Base-by-base conservation (phyloP, 2,329 filamentous ascomycete genomes). In the Geoglossum cookeanum region DNA sequence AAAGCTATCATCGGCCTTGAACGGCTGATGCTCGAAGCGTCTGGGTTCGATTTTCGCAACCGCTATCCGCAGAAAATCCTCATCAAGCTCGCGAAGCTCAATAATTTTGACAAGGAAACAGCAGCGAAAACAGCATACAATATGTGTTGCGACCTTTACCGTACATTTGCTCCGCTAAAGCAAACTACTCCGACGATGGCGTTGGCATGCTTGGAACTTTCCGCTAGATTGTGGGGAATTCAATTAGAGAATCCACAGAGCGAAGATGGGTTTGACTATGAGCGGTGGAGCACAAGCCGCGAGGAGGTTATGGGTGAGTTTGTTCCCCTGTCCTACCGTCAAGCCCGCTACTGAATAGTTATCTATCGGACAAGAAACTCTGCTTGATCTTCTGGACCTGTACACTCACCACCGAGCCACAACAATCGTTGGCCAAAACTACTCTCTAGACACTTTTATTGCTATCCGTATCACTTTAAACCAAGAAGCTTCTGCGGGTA, bases 1-100 rank as follows among this genome's bases (percentile, higher is more conserved):
- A 85, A 88, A 62, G 80, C 84, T 58, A 85, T 96, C 61, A 89
- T 96, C 60, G 88, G 87, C 1, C 78, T 97, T 3, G 92, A 98
- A 71, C 80, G 92, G 4, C 79, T 94, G 58, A 94, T 97, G 70
- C 82, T 98, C 55, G 92, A 98, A 70, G 85, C 87, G 1, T 85
- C 90, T 33, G 84, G 86, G 60, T 98, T 98, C 69, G 91, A 98
- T 69, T 97, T 97, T 66, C 82, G 90, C 39, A 90, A 83, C 58
- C 83, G 89, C 42, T 85, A 94, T 64, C 89, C 91, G 0, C 88
- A 96, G 63, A 87, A 89, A 61, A 76, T 87, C 27, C 74, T 97
- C 47, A 77, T 88, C 62, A 97, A 97, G 71, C 76, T 95, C 30
- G 76, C 82, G 55, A 79, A 83, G 65, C 71, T 72, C 51, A 75